Evolutionary conservation across 1,284 basidiomycete species (phyloP).

Genomic region (Marasmius tenuissimus): DNA sequence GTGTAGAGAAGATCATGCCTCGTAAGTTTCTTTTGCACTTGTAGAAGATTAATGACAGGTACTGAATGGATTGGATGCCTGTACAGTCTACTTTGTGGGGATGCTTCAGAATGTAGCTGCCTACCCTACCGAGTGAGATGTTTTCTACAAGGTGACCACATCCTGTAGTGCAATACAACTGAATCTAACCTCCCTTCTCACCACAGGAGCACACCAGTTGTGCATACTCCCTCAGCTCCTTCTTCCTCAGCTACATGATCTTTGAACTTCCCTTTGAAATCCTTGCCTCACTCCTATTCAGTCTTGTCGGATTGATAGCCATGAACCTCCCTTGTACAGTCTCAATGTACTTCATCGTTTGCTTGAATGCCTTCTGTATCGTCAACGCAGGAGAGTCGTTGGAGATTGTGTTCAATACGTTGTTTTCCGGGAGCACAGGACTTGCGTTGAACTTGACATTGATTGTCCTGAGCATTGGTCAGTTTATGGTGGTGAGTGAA

Average conservation of each 20-base stretch:
- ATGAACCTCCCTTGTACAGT: constrained; percentile 12
- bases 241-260: constrained; percentile 11
- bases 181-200: background rate
- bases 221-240: constrained; percentile 15
- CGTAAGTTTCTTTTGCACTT: background rate
- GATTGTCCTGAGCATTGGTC: constrained; percentile 10
- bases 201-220: constrained; percentile 15
- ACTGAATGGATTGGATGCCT: background rate
- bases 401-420: constrained; percentile 17
- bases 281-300: constrained; percentile 10
- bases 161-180: background rate
- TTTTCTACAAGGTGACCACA: constrained; percentile 13
- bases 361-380: constrained; percentile 14
- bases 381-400: constrained; percentile 16
- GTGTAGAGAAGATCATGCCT: constrained; percentile 5
- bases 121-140: constrained; percentile 15
- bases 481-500: constrained; percentile 15
- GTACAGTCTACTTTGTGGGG: constrained; percentile 16
- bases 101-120: constrained; percentile 16
- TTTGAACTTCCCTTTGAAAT: constrained; percentile 16
- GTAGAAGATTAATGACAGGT: background rate
- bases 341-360: constrained; percentile 15
- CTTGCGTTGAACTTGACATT: constrained; percentile 15
- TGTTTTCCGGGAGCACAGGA: constrained; percentile 12
- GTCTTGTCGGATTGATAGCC: constrained; percentile 10